phyloP scores from a whole-genome alignment of 441 rosid species.

The Eruca vesicaria region DNA sequence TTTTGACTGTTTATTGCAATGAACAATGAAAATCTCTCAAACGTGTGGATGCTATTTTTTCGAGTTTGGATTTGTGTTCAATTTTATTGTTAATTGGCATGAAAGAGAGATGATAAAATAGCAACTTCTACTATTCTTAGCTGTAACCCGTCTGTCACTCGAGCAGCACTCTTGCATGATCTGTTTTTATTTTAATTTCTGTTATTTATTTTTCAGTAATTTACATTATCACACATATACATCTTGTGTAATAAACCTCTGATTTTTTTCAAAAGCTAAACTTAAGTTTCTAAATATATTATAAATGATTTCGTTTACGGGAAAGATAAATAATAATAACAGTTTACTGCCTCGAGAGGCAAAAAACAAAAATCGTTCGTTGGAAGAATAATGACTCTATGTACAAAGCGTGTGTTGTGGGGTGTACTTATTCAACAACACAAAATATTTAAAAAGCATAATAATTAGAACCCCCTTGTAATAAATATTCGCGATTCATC shows the following conservation, averaged over 20 bases:
- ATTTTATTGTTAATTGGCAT: conserved; percentile 43
- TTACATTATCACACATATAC: conserved; percentile 6
- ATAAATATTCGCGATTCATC: conserved; percentile 19
- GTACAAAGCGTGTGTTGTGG: conserved; percentile 47
- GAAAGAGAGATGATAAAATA: conserved; percentile 43
- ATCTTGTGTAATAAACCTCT: conserved; percentile 1
- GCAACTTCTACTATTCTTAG: conserved; percentile 49
- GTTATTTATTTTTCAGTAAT: background rate
- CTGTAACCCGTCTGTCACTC: conserved; percentile 91
- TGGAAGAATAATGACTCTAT: conserved; percentile 40
- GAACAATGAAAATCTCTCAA: conserved; percentile 39
- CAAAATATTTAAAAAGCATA: background rate
- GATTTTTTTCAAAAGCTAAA: conserved; percentile 6
- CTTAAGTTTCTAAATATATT: conserved; percentile 14
- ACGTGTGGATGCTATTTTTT: conserved; percentile 16
- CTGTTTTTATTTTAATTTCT: conserved; percentile 23
- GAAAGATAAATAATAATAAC: conserved; percentile 32
- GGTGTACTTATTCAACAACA: conserved; percentile 31
- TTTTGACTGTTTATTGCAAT: conserved; percentile 31
- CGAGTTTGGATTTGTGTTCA: background rate
- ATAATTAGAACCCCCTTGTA: conserved; percentile 5
- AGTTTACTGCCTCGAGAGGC: conserved; percentile 22
- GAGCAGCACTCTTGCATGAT: conserved; percentile 97
- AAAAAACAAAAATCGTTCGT: conserved; percentile 28
- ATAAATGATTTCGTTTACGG: conserved; percentile 30